These are phyloP conservation scores for Picea abies DNA, from an alignment of 83 land plant species.

Conservation along the genomic window DNA sequence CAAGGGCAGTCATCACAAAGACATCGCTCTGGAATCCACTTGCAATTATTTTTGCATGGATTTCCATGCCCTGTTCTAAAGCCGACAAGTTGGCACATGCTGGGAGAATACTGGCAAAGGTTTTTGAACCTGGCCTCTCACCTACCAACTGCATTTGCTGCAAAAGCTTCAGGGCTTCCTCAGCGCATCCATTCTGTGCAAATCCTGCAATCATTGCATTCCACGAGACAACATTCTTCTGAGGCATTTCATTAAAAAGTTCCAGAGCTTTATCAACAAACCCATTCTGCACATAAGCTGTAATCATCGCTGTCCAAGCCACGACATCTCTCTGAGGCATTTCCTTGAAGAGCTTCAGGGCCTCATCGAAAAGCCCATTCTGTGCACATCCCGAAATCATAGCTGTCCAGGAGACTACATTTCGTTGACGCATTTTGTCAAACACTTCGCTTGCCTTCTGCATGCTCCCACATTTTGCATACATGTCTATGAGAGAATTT, in stretches of 20 bases:
- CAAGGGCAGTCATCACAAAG: conserved; percentile 44
- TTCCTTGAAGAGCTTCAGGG: conserved; percentile 40
- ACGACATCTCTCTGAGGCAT: conserved; percentile 44
- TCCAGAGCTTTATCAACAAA: conserved; percentile 31
- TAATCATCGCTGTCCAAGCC: conserved; percentile 57
- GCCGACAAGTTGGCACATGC: conserved; percentile 38
- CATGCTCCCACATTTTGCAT: conserved; percentile 24
- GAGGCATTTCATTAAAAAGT: conserved; percentile 50
- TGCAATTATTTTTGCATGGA: conserved; percentile 46
- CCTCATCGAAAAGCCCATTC: conserved; percentile 21
- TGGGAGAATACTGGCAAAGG: conserved; percentile 43
- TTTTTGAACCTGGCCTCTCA: conserved; percentile 33
- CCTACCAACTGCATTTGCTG: conserved; percentile 35
- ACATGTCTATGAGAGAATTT: conserved; percentile 47
- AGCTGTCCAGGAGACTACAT: conserved; percentile 37
- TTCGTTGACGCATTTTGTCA: conserved; percentile 13
- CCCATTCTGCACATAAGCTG: conserved; percentile 43
- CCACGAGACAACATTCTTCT: conserved; percentile 57
- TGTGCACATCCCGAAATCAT: conserved; percentile 41
- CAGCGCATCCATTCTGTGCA: conserved; percentile 24
- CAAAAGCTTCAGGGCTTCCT: conserved; percentile 43
- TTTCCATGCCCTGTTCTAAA: conserved; percentile 23
- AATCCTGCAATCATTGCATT: conserved; percentile 62
- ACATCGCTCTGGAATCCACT: conserved; percentile 26
- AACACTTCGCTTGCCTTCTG: conserved; percentile 20